Conservation (phyloP, 2,329 filamentous ascomycete genomes). For the Rhynchosporium secalis region DNA sequence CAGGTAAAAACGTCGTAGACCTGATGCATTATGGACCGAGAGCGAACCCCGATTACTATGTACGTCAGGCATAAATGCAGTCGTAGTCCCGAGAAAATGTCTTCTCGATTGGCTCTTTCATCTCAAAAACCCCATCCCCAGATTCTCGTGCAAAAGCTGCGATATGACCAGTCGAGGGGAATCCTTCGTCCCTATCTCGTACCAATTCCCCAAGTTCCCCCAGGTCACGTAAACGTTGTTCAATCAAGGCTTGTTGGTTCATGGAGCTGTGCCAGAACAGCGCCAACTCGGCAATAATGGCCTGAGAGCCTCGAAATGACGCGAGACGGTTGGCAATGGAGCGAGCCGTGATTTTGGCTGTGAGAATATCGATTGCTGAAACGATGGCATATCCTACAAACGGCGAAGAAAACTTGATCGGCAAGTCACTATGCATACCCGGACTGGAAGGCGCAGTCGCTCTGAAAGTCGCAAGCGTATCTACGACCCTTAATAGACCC, state of each 20-base stretch:
- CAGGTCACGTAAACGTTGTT: conserved; percentile 32
- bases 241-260: conserved; percentile 43
- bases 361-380: conserved; percentile 66
- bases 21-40: not conserved
- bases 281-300: conserved; percentile 56
- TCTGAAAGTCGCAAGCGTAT: conserved; percentile 44
- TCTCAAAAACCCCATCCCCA: conserved; percentile 28
- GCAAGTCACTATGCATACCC: not conserved
- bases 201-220: conserved; percentile 25
- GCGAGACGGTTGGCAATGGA: conserved; percentile 54
- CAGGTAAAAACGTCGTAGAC: not conserved
- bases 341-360: conserved; percentile 56
- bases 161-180: conserved; percentile 14
- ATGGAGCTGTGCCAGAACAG: conserved; percentile 60
- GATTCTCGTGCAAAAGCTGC: conserved; percentile 18
- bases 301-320: conserved; percentile 53
- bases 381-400: conserved; percentile 63
- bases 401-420: conserved; percentile 51
- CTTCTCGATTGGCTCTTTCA: conserved; percentile 35
- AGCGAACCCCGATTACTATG: not conserved
- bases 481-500: conserved; percentile 50
- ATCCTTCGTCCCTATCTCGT: conserved; percentile 15
- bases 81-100: conserved; percentile 45
- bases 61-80: conserved; percentile 33
- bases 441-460: conserved; percentile 15